phyloP scores from a whole-genome alignment of 1,139 yeast species.

The Suhomyces ambrosiae region DNA sequence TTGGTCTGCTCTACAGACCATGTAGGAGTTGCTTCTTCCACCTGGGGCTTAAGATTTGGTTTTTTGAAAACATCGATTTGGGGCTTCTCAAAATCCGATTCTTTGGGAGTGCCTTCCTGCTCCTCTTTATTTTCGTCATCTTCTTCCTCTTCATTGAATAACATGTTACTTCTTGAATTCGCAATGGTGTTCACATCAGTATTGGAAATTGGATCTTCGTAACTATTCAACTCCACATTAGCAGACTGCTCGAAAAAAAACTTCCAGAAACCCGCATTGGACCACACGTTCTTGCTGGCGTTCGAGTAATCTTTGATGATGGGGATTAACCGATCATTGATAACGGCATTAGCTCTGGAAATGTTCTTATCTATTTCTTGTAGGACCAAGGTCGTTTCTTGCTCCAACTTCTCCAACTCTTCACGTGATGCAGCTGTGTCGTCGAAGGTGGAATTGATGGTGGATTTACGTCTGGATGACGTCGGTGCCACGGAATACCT shows the following conservation, averaged over 20 bases:
- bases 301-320: conserved; percentile 58
- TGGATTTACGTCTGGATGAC: conserved; percentile 40
- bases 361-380: conserved; percentile 80
- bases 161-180: conserved; percentile 16
- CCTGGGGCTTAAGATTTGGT: conserved; percentile 25
- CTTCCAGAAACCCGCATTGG: conserved; percentile 70
- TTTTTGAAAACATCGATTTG: conserved; percentile 20
- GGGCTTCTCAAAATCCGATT: conserved; percentile 1
- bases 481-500: conserved; percentile 46
- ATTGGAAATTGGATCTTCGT: conserved; percentile 48
- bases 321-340: conserved; percentile 65
- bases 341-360: conserved; percentile 61
- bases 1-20: conserved; percentile 40
- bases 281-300: conserved; percentile 59
- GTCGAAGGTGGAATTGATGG: conserved; percentile 19
- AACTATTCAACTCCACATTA: conserved; percentile 61
- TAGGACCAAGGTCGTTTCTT: conserved; percentile 73
- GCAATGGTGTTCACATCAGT: conserved; percentile 23
- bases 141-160: conserved; percentile 23
- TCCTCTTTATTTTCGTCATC: conserved; percentile 12
- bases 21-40: conserved; percentile 40
- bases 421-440: conserved; percentile 37
- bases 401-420: conserved; percentile 69
- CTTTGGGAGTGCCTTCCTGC: conserved; percentile 9
- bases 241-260: conserved; percentile 76